Percentiles rank a stretch among this genome's conserved stretches.
These are phyloP conservation scores for Halophytophthora polymorphica DNA, from an alignment of 352 stramenopile species.

Conservation along the genomic window DNA sequence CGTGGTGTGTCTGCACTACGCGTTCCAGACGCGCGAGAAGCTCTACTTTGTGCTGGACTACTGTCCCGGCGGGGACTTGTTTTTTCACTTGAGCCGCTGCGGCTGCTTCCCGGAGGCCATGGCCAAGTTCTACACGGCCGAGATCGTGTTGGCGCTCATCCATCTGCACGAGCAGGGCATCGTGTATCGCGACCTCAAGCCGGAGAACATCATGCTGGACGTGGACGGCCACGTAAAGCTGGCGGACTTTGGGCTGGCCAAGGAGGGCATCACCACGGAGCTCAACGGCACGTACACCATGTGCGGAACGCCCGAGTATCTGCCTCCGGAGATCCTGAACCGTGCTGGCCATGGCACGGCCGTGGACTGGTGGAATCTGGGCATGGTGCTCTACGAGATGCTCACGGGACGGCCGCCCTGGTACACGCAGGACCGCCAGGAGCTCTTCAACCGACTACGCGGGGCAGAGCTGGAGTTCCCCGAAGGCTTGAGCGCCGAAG, in stretches of 20 bases:
- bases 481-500: slow-evolving; percentile 53
- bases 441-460: slow-evolving; percentile 67
- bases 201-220: slow-evolving; percentile 87
- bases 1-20: slow-evolving; percentile 86
- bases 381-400: slow-evolving; percentile 85
- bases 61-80: slow-evolving; percentile 79
- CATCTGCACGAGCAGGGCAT: slow-evolving; percentile 85
- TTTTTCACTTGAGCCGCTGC: slow-evolving; percentile 75
- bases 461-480: slow-evolving; percentile 73
- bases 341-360: no score
- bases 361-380: slow-evolving; percentile 86
- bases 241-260: slow-evolving; percentile 78
- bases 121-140: slow-evolving; percentile 80
- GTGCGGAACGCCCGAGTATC: slow-evolving; percentile 85
- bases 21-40: slow-evolving; percentile 84
- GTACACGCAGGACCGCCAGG: slow-evolving; percentile 79
- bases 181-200: slow-evolving; percentile 82
- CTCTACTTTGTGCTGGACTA: slow-evolving; percentile 88
- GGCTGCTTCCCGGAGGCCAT: slow-evolving; percentile 80
- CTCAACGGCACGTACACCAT: slow-evolving; percentile 80
- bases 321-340: slow-evolving; percentile 81
- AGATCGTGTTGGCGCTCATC: slow-evolving; percentile 83
- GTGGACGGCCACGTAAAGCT: slow-evolving; percentile 82
- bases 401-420: slow-evolving; percentile 70
- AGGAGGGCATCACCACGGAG: slow-evolving; percentile 70